phyloP scores from a whole-genome alignment of 23 red algal species.

The Gracilaria domingensis region DNA sequence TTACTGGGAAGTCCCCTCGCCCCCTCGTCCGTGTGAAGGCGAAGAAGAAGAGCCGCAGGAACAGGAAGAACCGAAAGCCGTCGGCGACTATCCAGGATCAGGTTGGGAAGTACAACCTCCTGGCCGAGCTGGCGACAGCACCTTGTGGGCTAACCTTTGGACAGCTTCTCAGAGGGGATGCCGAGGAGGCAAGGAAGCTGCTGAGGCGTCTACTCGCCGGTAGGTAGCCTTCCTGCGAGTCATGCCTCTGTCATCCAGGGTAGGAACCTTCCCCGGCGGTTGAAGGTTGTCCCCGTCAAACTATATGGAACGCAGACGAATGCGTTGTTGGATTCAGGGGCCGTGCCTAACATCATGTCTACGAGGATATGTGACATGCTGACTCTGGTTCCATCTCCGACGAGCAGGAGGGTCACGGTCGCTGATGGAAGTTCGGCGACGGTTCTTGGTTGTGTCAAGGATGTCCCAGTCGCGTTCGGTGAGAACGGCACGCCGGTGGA shows the following conservation, averaged over 20 bases:
- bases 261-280: neutral
- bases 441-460: neutral
- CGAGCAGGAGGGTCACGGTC: slow-evolving; percentile 10
- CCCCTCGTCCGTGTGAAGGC: neutral
- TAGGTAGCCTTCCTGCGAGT: too few relatives aligned
- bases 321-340: slow-evolving; percentile 35
- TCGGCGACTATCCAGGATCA: too few relatives aligned
- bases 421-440: neutral
- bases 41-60: neutral
- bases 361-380: neutral
- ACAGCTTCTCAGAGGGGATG: too few relatives aligned
- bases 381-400: neutral
- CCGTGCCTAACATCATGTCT: slow-evolving; percentile 6
- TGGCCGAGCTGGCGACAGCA: too few relatives aligned
- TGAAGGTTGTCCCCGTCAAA: neutral
- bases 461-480: slow-evolving; percentile 14
- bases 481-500: neutral
- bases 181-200: too few relatives aligned
- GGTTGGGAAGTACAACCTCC: too few relatives aligned
- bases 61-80: neutral
- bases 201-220: too few relatives aligned
- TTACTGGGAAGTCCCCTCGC: neutral
- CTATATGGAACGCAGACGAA: neutral
- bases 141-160: too few relatives aligned
- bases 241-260: too few relatives aligned